Evolutionary conservation across 495 filamentous ascomycete species (phyloP).

Genomic region (Cudoniella acicularis): DNA sequence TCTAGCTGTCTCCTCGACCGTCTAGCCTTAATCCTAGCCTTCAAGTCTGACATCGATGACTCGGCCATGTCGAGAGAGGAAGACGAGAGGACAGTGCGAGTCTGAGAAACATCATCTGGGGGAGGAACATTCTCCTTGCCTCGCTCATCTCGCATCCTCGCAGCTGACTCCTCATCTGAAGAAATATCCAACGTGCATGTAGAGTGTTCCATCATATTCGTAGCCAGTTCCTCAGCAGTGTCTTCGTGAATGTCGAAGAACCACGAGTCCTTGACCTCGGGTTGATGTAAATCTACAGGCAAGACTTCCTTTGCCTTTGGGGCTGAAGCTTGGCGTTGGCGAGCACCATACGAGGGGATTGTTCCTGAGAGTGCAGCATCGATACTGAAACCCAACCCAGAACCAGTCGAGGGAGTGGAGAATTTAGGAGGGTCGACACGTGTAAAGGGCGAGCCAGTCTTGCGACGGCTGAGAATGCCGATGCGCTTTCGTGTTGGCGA

Average conservation of each 20-base stretch:
- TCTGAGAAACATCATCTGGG: slow-evolving; percentile 52
- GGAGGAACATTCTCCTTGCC: slow-evolving; percentile 95
- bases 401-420: slow-evolving; percentile 8
- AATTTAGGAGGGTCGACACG: slow-evolving; percentile 58
- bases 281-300: slow-evolving; percentile 25
- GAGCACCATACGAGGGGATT: slow-evolving; percentile 51
- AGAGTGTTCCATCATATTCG: slow-evolving; percentile 87
- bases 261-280: slow-evolving; percentile 64
- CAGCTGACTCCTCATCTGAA: slow-evolving; percentile 60
- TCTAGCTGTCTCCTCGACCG: slow-evolving; percentile 8
- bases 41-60: slow-evolving; percentile 37
- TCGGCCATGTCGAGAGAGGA: slow-evolving; percentile 25
- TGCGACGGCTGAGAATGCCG: slow-evolving; percentile 59
- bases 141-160: slow-evolving; percentile 48
- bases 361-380: slow-evolving; percentile 72
- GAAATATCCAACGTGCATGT: slow-evolving; percentile 82
- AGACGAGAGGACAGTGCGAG: slow-evolving; percentile 23
- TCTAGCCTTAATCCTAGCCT: slow-evolving; percentile 7
- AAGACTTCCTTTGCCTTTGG: neutral
- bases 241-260: slow-evolving; percentile 96
- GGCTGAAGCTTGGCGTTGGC: slow-evolving; percentile 3
- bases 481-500: slow-evolving; percentile 59
- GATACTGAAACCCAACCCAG: slow-evolving; percentile 57
- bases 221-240: slow-evolving; percentile 79
- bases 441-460: slow-evolving; percentile 45